A percentile compares a stretch with the other conserved stretches of the same genome.
These are phyloP conservation scores for Terana coerulea DNA, from an alignment of 768 basidiomycete genomes.

Conservation along the genomic window DNA sequence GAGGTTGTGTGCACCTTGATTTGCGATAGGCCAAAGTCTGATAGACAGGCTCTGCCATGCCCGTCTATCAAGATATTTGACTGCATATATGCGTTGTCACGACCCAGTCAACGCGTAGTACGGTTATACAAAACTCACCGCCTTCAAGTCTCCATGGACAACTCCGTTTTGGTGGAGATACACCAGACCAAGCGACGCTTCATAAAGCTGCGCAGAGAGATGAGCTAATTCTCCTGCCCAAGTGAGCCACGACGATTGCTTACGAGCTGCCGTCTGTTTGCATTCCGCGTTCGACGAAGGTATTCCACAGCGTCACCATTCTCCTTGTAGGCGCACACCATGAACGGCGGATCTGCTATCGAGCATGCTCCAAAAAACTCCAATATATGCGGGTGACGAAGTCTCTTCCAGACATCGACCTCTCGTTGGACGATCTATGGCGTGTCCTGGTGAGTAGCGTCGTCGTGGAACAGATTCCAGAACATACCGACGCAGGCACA, in stretches of 20 bases:
- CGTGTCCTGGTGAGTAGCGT: neutral
- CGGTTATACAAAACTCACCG: slow-evolving; percentile 15
- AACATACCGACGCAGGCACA: neutral
- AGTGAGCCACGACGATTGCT: neutral
- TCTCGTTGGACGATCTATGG: slow-evolving; percentile 5
- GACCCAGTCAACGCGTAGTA: no score
- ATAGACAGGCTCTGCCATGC: slow-evolving; percentile 12
- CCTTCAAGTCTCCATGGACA: slow-evolving; percentile 25
- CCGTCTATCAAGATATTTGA: slow-evolving; percentile 15
- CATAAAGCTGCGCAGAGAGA: slow-evolving; percentile 11
- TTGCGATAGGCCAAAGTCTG: slow-evolving; percentile 16
- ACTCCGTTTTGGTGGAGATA: slow-evolving; percentile 21
- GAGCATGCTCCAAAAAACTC: slow-evolving; percentile 11
- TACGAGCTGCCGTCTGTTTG: slow-evolving; percentile 12
- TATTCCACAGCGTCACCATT: slow-evolving; percentile 11
- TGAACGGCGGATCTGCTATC: slow-evolving; percentile 6
- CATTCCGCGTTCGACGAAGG: slow-evolving; percentile 8
- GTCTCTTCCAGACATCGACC: slow-evolving; percentile 8
- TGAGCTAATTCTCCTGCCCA: neutral
- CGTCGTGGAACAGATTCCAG: neutral
- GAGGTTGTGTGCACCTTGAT: slow-evolving; percentile 9
- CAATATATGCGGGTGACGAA: slow-evolving; percentile 12
- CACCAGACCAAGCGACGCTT: slow-evolving; percentile 18
- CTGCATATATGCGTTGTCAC: neutral
- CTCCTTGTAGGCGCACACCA: slow-evolving; percentile 16